Conservation (phyloP, 805 yeast species). For the Lipomyces orientalis region DNA sequence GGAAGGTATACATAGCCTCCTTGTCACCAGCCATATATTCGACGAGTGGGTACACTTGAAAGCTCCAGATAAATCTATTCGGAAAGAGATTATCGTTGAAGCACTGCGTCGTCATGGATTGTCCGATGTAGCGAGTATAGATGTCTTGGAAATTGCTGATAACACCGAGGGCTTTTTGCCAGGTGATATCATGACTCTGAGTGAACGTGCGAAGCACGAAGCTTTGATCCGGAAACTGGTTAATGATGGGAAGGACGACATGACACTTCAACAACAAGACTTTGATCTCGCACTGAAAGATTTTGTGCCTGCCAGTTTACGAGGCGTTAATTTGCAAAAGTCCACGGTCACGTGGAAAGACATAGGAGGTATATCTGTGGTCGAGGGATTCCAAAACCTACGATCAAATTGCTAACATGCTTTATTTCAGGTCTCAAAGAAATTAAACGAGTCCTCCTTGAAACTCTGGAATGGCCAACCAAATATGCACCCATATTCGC, state of each 20-base stretch:
- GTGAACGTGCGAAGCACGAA: conserved; percentile 60
- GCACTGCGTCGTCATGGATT: conserved; percentile 41
- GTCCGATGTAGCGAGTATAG: conserved; percentile 39
- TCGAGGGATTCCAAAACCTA: background rate
- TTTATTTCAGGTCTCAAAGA: conserved; percentile 56
- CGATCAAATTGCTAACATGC: background rate
- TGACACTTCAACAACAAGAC: conserved; percentile 45
- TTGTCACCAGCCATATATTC: conserved; percentile 72
- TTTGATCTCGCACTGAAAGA: conserved; percentile 66
- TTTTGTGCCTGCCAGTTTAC: conserved; percentile 77
- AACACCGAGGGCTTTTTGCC: conserved; percentile 93
- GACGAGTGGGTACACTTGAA: conserved; percentile 64
- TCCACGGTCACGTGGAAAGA: conserved; percentile 79
- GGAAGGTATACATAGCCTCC: conserved; percentile 63
- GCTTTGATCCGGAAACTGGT: conserved; percentile 40
- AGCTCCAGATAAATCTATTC: conserved; percentile 70
- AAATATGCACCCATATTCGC: conserved; percentile 94
- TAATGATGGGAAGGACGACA: background rate
- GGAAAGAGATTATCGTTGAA: conserved; percentile 56
- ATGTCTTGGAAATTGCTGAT: conserved; percentile 57
- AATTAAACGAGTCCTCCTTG: conserved; percentile 76
- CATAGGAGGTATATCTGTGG: conserved; percentile 66
- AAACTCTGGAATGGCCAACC: conserved; percentile 97
- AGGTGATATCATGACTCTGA: conserved; percentile 71
- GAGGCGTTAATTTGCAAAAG: conserved; percentile 86